Evolutionary conservation across 2,329 filamentous ascomycete genomes (phyloP), one percentile per base, ranked within the genome.

Genomic region (Botrytis fabae): DNA sequence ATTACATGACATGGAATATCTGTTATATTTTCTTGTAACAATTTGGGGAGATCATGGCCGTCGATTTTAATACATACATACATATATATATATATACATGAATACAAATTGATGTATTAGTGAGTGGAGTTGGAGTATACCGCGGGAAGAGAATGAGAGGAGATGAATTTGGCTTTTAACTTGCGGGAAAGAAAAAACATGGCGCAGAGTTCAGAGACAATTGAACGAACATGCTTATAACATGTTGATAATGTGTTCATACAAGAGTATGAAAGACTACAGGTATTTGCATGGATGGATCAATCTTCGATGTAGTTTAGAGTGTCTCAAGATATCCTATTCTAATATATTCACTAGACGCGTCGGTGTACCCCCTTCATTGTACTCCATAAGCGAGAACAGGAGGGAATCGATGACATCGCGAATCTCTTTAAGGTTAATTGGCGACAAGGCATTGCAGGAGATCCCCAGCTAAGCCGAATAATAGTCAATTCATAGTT

Each of bases 401-500:
- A 28, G 42, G 14, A 9, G 65, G 40, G 48, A 57, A 42, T 20
- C 25, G 35, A 57, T 5, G 16, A 68, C 42, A 14, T 42, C 20
- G 10, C 54, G 65, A 68, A 68, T 68, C 2, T 32, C 48, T 8
- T 32, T 16, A 16, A 54, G 48, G 12, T n/a, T 42, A 28, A 57
- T 22, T 51, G 48, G 35, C 20, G 38, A n/a, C 40, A 57, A 25
- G 3, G 35, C 32, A 69, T 69, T 9, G 20, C 48, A n/a, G 65
- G 65, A 69, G 6, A 32, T 69, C 38, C 35, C 48, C n/a, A 57
- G 7, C 42, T 69, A 57, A 40, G 48, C 28, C 42, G 48, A 51
- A 69, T 32, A 57, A 32, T 42, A 69, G 40, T 69, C 7, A 18
- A 68, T 68, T 54, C 28, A 40, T 28, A n/a, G 65, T 38, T 42